Conservation (phyloP, 495 filamentous ascomycete genomes). For the Xylaria nigripes region DNA sequence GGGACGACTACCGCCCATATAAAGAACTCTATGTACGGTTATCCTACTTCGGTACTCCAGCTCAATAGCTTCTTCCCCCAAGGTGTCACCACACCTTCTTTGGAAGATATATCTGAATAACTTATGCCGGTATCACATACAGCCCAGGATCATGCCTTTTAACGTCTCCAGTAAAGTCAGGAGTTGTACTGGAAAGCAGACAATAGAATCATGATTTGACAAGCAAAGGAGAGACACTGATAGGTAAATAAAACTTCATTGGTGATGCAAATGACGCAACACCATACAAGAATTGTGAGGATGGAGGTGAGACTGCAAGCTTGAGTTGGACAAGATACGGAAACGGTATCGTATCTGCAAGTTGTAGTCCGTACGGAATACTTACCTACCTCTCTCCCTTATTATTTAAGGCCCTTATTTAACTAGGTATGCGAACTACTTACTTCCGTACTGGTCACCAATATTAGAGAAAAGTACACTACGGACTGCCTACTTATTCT, state of each 20-base stretch:
- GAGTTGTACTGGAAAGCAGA: no score
- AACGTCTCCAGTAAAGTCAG: no score
- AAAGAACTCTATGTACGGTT: no score
- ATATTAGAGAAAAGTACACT: no score
- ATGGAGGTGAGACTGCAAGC: constrained; percentile 4
- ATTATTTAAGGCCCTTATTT: background rate
- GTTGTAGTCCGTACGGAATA: background rate
- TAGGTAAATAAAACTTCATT: background rate
- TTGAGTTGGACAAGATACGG: constrained; percentile 11
- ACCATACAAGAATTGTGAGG: constrained; percentile 5
- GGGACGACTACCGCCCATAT: no score
- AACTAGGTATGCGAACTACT: no score
- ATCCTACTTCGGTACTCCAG: background rate
- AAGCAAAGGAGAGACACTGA: background rate
- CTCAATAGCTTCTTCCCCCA: background rate
- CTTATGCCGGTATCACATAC: background rate
- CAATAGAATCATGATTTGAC: background rate
- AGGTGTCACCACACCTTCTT: background rate
- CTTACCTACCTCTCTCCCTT: background rate
- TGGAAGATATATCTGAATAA: background rate
- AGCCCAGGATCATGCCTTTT: no score
- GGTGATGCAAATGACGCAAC: constrained; percentile 5
- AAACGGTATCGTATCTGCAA: constrained; percentile 10
- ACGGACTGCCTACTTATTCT: background rate
- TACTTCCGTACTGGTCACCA: no score